Base-by-base conservation (phyloP, 495 filamentous ascomycete genomes). In the Hypoxylon subgilvum region DNA sequence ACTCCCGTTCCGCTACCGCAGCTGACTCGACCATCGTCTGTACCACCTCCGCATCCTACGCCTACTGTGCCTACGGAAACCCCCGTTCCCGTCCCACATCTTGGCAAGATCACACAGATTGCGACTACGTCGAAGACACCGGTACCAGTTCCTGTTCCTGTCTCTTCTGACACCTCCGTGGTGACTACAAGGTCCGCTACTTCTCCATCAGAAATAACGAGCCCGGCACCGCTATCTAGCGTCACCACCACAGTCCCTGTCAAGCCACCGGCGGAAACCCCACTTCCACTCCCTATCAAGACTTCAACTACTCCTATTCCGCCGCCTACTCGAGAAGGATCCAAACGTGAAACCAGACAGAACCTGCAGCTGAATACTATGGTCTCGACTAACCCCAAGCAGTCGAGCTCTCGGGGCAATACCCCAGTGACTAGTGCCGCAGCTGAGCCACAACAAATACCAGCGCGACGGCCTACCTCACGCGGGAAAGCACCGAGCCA, bases 251-350 rank as follows among this genome's bases (percentile, higher is more conserved):
- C 54, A 17, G 61, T 66, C 21, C 63, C 71, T 42, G 54, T 58
- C 4, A 70, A 69, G 32, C 56, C 61, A 10, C 62, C 72, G 2
- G 65, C 65, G 30, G 71, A 72, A 31, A 64, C 67, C 13, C 65
- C 65, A 14, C 35, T 69, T 25, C 63, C 48, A 1, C 61, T 59
- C 49, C 68, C 52, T 46, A 61, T 74, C 1, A 77, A 77, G 43
- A 82, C 82, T 41, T 79, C 80, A 9, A 78, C 70, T 12, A 82
- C 80, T 0, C 80, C 80, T 2, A 83, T 83, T 27, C 69, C 79
- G 4, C 80, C 80, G 23, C 80, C 80, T 7, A 51, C 59, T 7
- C 72, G 75, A 32, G 80, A 82, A 39, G 60, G 73, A 61, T 57
- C 63, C 32, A 57, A 64, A 39, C 55, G 65, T 21, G 66, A 73